phyloP scores from a whole-genome alignment of 108 stramenopile genomes.

The Cafeteria roenbergensis region DNA sequence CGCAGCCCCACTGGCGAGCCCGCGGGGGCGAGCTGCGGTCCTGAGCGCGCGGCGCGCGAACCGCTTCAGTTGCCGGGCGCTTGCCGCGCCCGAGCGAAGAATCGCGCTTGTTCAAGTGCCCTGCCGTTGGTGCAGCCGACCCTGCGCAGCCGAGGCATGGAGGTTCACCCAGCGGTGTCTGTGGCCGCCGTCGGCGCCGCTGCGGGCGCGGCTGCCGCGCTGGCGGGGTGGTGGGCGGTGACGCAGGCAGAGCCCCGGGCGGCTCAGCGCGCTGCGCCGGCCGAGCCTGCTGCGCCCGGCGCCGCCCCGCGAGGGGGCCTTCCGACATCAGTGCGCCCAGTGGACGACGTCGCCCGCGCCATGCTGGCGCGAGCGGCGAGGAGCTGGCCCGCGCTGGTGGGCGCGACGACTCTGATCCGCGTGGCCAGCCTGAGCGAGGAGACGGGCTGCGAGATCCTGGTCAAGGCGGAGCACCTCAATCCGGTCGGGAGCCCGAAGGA shows the following conservation, averaged over 20 bases:
- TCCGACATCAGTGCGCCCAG: not conserved
- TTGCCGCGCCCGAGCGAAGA: too few relatives aligned
- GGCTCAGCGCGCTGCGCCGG: not conserved
- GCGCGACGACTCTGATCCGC: conserved; percentile 17
- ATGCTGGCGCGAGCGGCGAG: too few relatives aligned
- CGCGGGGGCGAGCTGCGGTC: too few relatives aligned
- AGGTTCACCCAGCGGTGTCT: too few relatives aligned
- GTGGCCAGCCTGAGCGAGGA: conserved; percentile 10
- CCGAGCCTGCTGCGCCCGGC: not conserved
- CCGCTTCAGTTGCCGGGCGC: too few relatives aligned
- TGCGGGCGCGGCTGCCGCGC: not conserved
- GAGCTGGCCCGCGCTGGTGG: conserved; percentile 10
- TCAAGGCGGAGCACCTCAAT: conserved; percentile 35
- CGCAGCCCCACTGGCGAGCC: too few relatives aligned
- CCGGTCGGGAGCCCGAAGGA: conserved; percentile 51
- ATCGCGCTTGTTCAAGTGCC: too few relatives aligned
- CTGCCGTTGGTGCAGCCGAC: too few relatives aligned
- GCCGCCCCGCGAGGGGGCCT: not conserved
- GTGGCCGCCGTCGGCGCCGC: too few relatives aligned
- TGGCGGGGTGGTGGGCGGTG: not conserved
- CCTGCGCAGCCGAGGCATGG: too few relatives aligned
- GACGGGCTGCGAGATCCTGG: conserved; percentile 22
- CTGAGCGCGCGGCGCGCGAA: too few relatives aligned
- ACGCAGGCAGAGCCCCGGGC: not conserved
- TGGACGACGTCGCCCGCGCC: too few relatives aligned